Conservation (phyloP, 75 land plant species). For the Azolla pinnata region DNA sequence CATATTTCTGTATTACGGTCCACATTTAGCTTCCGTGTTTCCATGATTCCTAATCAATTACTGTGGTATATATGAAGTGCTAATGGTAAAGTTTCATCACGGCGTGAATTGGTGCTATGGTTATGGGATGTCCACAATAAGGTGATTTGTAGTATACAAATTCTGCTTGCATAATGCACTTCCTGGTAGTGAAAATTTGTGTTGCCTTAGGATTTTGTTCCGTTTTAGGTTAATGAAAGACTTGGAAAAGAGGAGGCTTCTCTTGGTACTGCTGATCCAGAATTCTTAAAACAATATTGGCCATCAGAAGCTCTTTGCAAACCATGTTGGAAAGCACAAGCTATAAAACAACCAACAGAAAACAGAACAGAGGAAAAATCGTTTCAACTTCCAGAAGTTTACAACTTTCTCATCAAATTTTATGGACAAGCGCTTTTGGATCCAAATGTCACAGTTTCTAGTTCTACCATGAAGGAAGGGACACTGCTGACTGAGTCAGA, state of each 20-base stretch:
- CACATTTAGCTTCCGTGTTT: neutral
- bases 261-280: constrained; percentile 50
- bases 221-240: constrained; percentile 57
- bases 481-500: neutral
- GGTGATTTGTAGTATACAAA: constrained; percentile 18
- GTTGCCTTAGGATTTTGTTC: constrained; percentile 5
- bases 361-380: neutral
- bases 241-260: constrained; percentile 58
- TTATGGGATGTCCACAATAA: constrained; percentile 81
- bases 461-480: neutral
- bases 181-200: neutral
- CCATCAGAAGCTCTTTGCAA: constrained; percentile 66
- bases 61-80: neutral
- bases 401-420: constrained; percentile 41
- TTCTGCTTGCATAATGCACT: neutral
- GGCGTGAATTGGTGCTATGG: constrained; percentile 71
- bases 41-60: too few relatives aligned
- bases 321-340: constrained; percentile 56
- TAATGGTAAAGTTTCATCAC: constrained; percentile 16
- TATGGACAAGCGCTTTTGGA: constrained; percentile 57
- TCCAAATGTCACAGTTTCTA: constrained; percentile 12
- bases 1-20: neutral
- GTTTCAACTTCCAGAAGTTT: constrained; percentile 33
- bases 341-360: too few relatives aligned
- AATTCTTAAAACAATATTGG: constrained; percentile 73